Evolutionary conservation across 2,329 filamentous ascomycete genomes (phyloP).

Genomic region (Venturia oleaginea): DNA sequence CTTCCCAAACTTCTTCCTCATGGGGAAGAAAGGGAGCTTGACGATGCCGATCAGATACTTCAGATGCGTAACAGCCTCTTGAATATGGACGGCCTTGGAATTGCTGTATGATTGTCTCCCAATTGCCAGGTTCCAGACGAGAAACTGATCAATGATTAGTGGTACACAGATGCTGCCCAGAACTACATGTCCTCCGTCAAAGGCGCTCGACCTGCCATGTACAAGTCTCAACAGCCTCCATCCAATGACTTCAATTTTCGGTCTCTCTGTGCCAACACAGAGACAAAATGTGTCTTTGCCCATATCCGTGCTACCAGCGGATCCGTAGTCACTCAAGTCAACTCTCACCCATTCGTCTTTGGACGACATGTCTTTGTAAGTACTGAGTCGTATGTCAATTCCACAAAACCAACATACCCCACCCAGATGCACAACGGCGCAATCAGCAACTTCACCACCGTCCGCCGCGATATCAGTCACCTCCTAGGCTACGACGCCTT

Average conservation of each 20-base stretch:
- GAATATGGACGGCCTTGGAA: slow-evolving; percentile 48
- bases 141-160: slow-evolving; percentile 19
- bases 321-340: slow-evolving; percentile 39
- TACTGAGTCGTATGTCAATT: neutral
- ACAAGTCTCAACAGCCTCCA: slow-evolving; percentile 44
- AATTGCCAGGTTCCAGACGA: neutral
- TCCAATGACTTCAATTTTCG: slow-evolving; percentile 47
- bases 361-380: slow-evolving; percentile 39
- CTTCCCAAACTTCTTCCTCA: slow-evolving; percentile 44
- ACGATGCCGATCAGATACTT: slow-evolving; percentile 34
- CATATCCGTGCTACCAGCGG: slow-evolving; percentile 45
- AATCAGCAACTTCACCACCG: slow-evolving; percentile 37
- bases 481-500: slow-evolving; percentile 40
- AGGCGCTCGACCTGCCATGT: slow-evolving; percentile 39
- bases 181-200: slow-evolving; percentile 22
- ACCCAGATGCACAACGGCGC: slow-evolving; percentile 46
- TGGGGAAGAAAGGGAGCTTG: slow-evolving; percentile 29
- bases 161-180: slow-evolving; percentile 28
- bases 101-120: slow-evolving; percentile 24
- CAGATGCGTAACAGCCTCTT: slow-evolving; percentile 42
- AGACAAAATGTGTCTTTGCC: slow-evolving; percentile 41
- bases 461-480: slow-evolving; percentile 38
- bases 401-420: neutral
- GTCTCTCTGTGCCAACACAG: slow-evolving; percentile 42
- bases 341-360: slow-evolving; percentile 46